Base-by-base conservation (phyloP, 139 green algal species). In the Chlamydomonas applanata region DNA sequence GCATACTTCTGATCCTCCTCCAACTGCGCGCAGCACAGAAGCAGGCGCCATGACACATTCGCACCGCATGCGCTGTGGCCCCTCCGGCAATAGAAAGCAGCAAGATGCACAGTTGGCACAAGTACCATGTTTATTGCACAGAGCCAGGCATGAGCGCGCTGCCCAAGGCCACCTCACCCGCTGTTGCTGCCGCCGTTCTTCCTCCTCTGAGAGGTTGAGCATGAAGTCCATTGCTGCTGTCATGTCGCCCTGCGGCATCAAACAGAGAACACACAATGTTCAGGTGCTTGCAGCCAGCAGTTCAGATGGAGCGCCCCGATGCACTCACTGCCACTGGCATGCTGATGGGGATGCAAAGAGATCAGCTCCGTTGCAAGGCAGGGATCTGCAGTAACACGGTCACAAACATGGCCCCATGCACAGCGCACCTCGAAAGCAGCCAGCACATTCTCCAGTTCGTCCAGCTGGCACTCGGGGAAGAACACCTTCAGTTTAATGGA, bases 171-270 rank as follows among this genome's bases (percentile, higher is more conserved):
- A 27, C 54, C 59, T 22, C 59, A 66, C 59, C 59, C 30, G 59
- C 25, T 66, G 59, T 3, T 40, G 59, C 59, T 66, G 29, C 24
- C 22, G 59, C 3, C 59, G 29, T 9, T 16, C n/a, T 4, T 29
- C 59, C 24, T 66, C 59, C 29, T 66, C 59, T 36, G 29, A 7
- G n/a, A 40, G 22, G n/a, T 9, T 30, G 30, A 66, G 24, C 59
- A 66, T 22, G 3, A 34, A 66, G 59, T 66, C 59, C 11, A 40
- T 66, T 16, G 59, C 59, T 3, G n/a, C n/a, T 7, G 30, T 66
- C 59, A 66, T 66, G 59, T 66, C 59, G 11, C 59, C 59, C 59
- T 66, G 59, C 40, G 11, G 7, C 40, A 49, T 19, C 40, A 49
- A 7, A 49, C 40, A 11, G 7, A 11, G 11, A 19, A 11, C 40